phyloP scores from a whole-genome alignment of 2,329 filamentous ascomycete genomes.

The Lachnellula hyalina region DNA sequence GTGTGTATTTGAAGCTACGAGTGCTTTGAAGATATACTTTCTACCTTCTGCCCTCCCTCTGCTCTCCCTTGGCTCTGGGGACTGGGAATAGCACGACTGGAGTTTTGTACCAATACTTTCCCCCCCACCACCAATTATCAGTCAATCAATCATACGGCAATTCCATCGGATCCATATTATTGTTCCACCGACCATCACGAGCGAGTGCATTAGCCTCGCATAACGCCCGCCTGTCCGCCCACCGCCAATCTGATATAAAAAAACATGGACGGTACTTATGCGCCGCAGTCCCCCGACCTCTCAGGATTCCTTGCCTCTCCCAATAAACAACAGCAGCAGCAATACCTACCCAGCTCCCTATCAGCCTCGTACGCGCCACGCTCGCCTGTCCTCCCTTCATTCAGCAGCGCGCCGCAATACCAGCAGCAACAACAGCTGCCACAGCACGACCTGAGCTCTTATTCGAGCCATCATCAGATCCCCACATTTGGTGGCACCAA shows the following conservation, averaged over 20 bases:
- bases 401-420: conserved; percentile 4
- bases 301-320: conserved; percentile 27
- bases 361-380: conserved; percentile 23
- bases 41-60: too few relatives aligned
- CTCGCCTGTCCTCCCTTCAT: conserved; percentile 24
- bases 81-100: too few relatives aligned
- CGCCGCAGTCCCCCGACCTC: conserved; percentile 32
- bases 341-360: conserved; percentile 9
- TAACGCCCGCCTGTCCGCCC: conserved; percentile 19
- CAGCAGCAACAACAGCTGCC: conserved; percentile 7
- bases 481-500: conserved; percentile 6
- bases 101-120: neutral
- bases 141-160: too few relatives aligned
- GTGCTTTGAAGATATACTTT: too few relatives aligned
- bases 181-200: neutral
- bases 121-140: neutral
- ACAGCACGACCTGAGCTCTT: conserved; percentile 9
- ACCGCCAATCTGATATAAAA: conserved; percentile 5
- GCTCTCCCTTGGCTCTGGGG: too few relatives aligned
- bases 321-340: conserved; percentile 22
- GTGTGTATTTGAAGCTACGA: too few relatives aligned
- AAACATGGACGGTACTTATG: conserved; percentile 28
- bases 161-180: neutral
- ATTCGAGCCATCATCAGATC: conserved; percentile 3
- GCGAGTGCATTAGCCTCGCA: conserved; percentile 24